Evolutionary conservation across 2,329 filamentous ascomycete genomes (phyloP).

Genomic region (Fusarium papillatum): DNA sequence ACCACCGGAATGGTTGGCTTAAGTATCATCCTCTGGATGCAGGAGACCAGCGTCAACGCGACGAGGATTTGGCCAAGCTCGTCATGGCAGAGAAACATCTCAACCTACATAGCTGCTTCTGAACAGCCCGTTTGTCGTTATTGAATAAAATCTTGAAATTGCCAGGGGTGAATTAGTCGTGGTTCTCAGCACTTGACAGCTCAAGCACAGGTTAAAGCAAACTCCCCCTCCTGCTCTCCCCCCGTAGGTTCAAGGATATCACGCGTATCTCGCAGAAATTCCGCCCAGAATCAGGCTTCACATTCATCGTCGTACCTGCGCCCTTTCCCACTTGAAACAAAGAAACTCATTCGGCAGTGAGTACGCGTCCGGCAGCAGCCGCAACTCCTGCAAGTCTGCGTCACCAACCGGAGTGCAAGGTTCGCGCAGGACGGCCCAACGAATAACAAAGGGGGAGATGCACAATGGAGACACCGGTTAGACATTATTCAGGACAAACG

Average conservation of each 20-base stretch:
- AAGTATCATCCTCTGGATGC: not conserved
- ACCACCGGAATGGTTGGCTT: not conserved
- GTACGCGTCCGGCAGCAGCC: not conserved
- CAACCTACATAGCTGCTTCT: not conserved
- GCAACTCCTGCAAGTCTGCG: not conserved
- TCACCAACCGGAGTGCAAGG: not conserved
- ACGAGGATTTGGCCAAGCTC: not conserved
- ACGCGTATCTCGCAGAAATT: not conserved
- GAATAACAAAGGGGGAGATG: not conserved
- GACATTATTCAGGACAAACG: not conserved
- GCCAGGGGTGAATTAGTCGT: not conserved
- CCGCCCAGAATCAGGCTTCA: not conserved
- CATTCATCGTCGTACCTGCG: not conserved
- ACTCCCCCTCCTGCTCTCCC: not conserved
- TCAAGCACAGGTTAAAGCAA: not conserved
- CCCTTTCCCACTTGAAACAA: not conserved
- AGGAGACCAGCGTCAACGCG: rapidly evolving
- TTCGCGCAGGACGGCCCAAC: not conserved
- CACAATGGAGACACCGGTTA: not conserved
- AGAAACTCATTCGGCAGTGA: not conserved
- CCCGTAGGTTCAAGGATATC: not conserved
- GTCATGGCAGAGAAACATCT: not conserved
- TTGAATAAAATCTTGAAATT: not conserved
- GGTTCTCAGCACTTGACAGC: not conserved
- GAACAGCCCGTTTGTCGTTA: not conserved